These are phyloP conservation scores for Sporothrix humicola DNA, from an alignment of 2,329 filamentous ascomycete species.

Conservation along the genomic window DNA sequence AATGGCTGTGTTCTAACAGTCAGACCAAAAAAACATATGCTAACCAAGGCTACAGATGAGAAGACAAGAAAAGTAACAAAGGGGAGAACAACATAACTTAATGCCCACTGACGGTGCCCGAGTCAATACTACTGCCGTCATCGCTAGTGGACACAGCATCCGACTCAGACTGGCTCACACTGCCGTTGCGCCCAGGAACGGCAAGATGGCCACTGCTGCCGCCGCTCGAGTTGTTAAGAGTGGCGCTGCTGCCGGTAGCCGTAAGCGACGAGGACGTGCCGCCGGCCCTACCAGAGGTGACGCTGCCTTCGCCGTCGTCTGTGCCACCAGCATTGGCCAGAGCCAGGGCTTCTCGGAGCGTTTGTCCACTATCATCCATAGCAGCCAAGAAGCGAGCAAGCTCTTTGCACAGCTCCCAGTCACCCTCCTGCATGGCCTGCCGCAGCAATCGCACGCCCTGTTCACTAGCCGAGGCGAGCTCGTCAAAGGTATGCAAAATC, in stretches of 20 bases:
- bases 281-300: neutral
- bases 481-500: slow-evolving; percentile 82
- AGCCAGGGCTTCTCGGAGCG: slow-evolving; percentile 73
- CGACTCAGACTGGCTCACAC: slow-evolving; percentile 35
- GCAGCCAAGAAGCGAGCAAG: slow-evolving; percentile 93
- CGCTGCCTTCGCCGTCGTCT: neutral
- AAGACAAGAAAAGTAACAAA: neutral
- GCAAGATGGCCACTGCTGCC: slow-evolving; percentile 42
- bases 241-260: slow-evolving; percentile 16
- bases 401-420: slow-evolving; percentile 96
- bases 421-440: slow-evolving; percentile 79
- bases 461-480: slow-evolving; percentile 70
- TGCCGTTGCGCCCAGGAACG: slow-evolving; percentile 40
- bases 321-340: slow-evolving; percentile 55
- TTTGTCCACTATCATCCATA: slow-evolving; percentile 84
- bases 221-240: slow-evolving; percentile 6
- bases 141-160: slow-evolving; percentile 37
- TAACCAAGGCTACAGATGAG: neutral
- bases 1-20: neutral
- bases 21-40: slow-evolving; percentile 8
- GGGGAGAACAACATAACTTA: neutral
- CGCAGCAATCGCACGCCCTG: slow-evolving; percentile 82
- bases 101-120: slow-evolving; percentile 32
- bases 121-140: slow-evolving; percentile 35
- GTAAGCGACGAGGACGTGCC: neutral